Percentiles rank a stretch among this genome's conserved stretches.
These are phyloP conservation scores for Candida corydali DNA, from an alignment of 805 yeast species.

Conservation along the genomic window DNA sequence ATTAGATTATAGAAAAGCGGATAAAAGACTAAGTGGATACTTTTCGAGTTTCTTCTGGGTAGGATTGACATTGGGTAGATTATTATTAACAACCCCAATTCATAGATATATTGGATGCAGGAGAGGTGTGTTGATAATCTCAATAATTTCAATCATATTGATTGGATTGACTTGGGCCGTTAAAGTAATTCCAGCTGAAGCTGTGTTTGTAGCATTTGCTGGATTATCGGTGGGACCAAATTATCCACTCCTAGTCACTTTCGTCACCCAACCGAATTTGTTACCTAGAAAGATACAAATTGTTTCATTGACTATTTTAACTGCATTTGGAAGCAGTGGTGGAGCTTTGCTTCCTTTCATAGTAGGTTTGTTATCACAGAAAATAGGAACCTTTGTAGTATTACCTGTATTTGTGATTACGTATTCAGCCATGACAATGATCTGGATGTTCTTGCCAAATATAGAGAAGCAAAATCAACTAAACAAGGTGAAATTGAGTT, in stretches of 20 bases:
- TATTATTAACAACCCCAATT: slow-evolving; percentile 41
- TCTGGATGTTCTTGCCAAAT: slow-evolving; percentile 43
- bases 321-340: slow-evolving; percentile 55
- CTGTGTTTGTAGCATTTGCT: slow-evolving; percentile 42
- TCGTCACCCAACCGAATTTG: slow-evolving; percentile 38
- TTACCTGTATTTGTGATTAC: slow-evolving; percentile 44
- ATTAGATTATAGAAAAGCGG: slow-evolving; percentile 49
- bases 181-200: slow-evolving; percentile 41
- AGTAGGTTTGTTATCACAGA: slow-evolving; percentile 47
- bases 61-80: slow-evolving; percentile 64
- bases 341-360: slow-evolving; percentile 55
- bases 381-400: slow-evolving; percentile 44
- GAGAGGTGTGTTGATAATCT: slow-evolving; percentile 36
- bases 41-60: slow-evolving; percentile 71
- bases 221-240: slow-evolving; percentile 68
- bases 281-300: slow-evolving; percentile 51
- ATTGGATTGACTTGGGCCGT: slow-evolving; percentile 46
- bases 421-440: slow-evolving; percentile 25
- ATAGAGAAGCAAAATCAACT: slow-evolving; percentile 3
- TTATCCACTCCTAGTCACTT: slow-evolving; percentile 50
- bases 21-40: slow-evolving; percentile 48
- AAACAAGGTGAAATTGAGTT: slow-evolving; percentile 2
- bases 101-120: slow-evolving; percentile 41
- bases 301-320: slow-evolving; percentile 46
- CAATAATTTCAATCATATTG: slow-evolving; percentile 30